Evolutionary conservation across 1,139 yeast species (phyloP).

Genomic region (Hyphopichia buzzinii): DNA sequence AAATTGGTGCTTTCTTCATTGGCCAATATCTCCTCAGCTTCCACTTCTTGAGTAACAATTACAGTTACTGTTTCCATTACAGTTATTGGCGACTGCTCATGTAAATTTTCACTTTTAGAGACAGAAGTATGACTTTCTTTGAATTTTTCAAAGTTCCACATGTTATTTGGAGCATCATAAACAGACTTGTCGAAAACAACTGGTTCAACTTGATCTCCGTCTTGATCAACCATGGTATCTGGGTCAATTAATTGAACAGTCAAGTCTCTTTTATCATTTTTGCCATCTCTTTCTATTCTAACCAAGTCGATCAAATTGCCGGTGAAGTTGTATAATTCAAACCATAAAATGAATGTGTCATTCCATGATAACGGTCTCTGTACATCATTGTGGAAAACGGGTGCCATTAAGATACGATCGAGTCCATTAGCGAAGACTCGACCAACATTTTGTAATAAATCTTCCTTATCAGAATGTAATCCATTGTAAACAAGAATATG

Average conservation of each 20-base stretch:
- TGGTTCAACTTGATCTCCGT: conserved; percentile 23
- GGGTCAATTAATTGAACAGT: conserved; percentile 31
- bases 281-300: conserved; percentile 24
- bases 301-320: conserved; percentile 29
- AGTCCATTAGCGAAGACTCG: conserved; percentile 20
- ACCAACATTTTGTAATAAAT: conserved; percentile 20
- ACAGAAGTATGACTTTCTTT: not conserved
- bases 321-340: conserved; percentile 32
- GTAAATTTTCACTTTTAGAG: not conserved
- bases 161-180: conserved; percentile 17
- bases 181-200: not conserved
- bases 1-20: not conserved
- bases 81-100: not conserved
- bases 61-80: not conserved
- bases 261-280: conserved; percentile 11
- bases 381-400: conserved; percentile 13
- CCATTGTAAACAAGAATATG: conserved; percentile 27
- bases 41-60: not conserved
- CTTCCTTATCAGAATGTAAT: conserved; percentile 10
- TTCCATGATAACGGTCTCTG: conserved; percentile 25
- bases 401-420: conserved; percentile 28
- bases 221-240: conserved; percentile 27
- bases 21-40: not conserved
- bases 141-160: conserved; percentile 27
- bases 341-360: conserved; percentile 37